Percentiles rank a stretch among this genome's conserved stretches.
These are phyloP conservation scores for Termitomyces sp. DNA, from an alignment of 768 basidiomycete species.

Conservation along the genomic window DNA sequence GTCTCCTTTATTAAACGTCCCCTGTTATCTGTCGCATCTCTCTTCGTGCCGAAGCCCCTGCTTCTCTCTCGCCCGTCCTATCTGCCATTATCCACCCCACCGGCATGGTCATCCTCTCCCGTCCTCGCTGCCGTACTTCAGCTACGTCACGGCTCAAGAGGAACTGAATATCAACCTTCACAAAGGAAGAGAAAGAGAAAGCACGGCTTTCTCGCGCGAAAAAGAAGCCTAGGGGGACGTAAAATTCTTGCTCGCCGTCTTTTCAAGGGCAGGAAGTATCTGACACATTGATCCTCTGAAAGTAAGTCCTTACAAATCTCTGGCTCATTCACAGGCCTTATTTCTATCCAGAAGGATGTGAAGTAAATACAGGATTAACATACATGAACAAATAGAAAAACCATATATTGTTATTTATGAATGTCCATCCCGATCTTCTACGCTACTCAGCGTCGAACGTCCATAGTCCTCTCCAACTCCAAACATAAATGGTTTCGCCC, in stretches of 20 bases:
- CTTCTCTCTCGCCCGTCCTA: slow-evolving; percentile 20
- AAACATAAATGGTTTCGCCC: slow-evolving; percentile 11
- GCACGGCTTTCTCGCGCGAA: slow-evolving; percentile 84
- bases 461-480: slow-evolving; percentile 9
- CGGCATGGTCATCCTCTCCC: slow-evolving; percentile 24
- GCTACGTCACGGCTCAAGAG: slow-evolving; percentile 62
- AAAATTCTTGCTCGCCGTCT: slow-evolving; percentile 67
- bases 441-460: slow-evolving; percentile 13
- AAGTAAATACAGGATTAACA: background rate
- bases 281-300: slow-evolving; percentile 58
- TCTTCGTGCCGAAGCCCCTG: slow-evolving; percentile 13
- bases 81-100: slow-evolving; percentile 15
- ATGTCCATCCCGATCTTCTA: slow-evolving; percentile 15
- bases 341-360: background rate
- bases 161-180: slow-evolving; percentile 95
- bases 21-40: slow-evolving; percentile 8
- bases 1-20: slow-evolving; percentile 14
- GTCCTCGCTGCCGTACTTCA: slow-evolving; percentile 40
- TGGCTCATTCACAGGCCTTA: background rate
- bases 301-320: background rate
- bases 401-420: slow-evolving; percentile 9
- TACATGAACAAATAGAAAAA: background rate
- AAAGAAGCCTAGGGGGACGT: slow-evolving; percentile 61
- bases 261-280: slow-evolving; percentile 70
- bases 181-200: slow-evolving; percentile 90